Evolutionary conservation across 78 protist genomes (phyloP).

Genomic region (slime mould (Dictyostelium discoideum)): dicty_2.7 NC_007089.4:3174501-3175000

Average conservation of each 20-base stretch:
- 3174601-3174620: conserved; percentile 44
- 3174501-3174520: conserved; percentile 48
- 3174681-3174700: conserved; percentile 37
- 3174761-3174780: background rate
- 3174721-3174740: background rate
- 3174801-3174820: too few relatives aligned
- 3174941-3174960: background rate
- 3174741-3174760: background rate
- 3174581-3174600: conserved; percentile 7
- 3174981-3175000: background rate
- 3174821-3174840: too few relatives aligned
- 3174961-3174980: background rate
- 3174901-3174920: too few relatives aligned
- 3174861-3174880: too few relatives aligned
- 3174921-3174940: background rate
- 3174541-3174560: background rate
- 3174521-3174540: background rate
- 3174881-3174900: too few relatives aligned
- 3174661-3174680: conserved; percentile 24
- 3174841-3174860: too few relatives aligned
- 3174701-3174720: conserved; percentile 15
- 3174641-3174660: conserved; percentile 1
- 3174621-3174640: conserved; percentile 28
- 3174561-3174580: conserved; percentile 2
- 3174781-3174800: background rate